A percentile compares a stretch with the other conserved stretches of the same genome.
Evolutionary conservation across 768 basidiomycete species (phyloP).

Genomic region (Pleurotus pulmonarius): DNA sequence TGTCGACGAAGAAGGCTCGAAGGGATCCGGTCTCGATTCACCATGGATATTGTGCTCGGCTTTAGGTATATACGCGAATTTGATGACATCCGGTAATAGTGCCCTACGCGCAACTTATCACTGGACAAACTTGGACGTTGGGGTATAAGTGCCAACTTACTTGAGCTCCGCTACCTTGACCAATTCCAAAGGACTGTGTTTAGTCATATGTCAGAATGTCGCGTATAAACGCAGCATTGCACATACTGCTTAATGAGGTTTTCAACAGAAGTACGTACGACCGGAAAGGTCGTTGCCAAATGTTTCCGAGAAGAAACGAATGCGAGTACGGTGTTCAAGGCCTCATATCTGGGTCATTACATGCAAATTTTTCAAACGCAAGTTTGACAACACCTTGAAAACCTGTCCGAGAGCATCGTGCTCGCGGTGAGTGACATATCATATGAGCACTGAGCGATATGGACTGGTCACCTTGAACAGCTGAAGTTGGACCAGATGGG

Average conservation of each 20-base stretch:
- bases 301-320: conserved; percentile 82
- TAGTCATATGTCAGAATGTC: not conserved
- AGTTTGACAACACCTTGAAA: conserved; percentile 29
- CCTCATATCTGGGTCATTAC: conserved; percentile 35
- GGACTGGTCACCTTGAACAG: conserved; percentile 53
- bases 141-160: conserved; percentile 32
- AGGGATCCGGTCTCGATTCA: conserved; percentile 36
- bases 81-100: conserved; percentile 76
- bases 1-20: conserved; percentile 25
- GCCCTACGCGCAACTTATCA: conserved; percentile 42
- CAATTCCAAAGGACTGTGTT: conserved; percentile 71
- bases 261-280: conserved; percentile 78
- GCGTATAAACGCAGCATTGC: not conserved
- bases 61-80: conserved; percentile 76
- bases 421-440: not conserved
- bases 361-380: not conserved
- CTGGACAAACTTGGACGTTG: not conserved
- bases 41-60: conserved; percentile 57
- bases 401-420: conserved; percentile 10
- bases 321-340: conserved; percentile 84
- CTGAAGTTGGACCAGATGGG: conserved; percentile 23
- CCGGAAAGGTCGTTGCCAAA: conserved; percentile 74
- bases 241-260: conserved; percentile 67
- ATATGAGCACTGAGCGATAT: not conserved
- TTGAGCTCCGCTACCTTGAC: conserved; percentile 79